Conservation (phyloP, 2,329 filamentous ascomycete species). For the Fusarium musae region DNA sequence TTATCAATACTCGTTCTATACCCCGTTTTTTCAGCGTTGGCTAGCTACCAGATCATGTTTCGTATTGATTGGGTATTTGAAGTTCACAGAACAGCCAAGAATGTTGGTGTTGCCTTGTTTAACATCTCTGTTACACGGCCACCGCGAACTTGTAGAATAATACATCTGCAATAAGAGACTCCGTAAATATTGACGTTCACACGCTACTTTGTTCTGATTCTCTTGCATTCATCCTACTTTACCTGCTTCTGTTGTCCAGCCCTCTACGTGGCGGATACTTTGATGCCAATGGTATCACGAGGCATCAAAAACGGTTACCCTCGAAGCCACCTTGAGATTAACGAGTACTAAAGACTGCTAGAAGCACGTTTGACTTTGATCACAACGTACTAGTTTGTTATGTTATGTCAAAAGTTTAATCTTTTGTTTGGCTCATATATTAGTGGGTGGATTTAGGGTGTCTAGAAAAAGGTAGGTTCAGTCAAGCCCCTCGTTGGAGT, state of each 20-base stretch:
- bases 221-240: neutral
- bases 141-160: neutral
- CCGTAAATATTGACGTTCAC: neutral
- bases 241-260: neutral
- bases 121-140: neutral
- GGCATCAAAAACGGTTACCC: neutral
- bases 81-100: neutral
- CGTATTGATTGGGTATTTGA: neutral
- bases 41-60: too few relatives aligned
- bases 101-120: neutral
- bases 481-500: neutral
- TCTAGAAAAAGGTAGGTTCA: neutral
- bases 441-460: fast-evolving
- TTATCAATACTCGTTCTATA: neutral
- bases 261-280: neutral
- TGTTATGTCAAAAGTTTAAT: too few relatives aligned
- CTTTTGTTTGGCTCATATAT: too few relatives aligned
- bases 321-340: neutral
- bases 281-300: neutral
- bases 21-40: too few relatives aligned
- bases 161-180: neutral
- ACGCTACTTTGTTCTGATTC: neutral
- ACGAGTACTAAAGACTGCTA: too few relatives aligned
- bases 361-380: too few relatives aligned
- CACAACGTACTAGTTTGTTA: too few relatives aligned